Base-by-base conservation (phyloP, 768 basidiomycete genomes). In the Amanita polypyramis region DNA sequence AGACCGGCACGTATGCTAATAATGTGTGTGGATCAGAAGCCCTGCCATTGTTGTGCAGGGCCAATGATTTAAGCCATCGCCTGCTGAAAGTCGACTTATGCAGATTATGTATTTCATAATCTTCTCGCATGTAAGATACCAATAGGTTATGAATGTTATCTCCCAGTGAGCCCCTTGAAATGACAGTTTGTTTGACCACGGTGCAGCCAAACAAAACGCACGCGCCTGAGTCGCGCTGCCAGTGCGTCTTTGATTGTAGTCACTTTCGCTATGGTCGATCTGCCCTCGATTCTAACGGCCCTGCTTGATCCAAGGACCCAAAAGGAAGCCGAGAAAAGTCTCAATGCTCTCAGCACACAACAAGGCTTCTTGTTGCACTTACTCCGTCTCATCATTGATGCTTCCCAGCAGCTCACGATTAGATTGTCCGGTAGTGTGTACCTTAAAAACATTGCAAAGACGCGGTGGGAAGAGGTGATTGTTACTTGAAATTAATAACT, bases 401-500 rank as follows among this genome's bases (percentile, higher is more conserved):
- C 75, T n/a, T 62, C 70, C 9, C 73, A 77, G 52, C 77, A 85
- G 61, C 78, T 80, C 56, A 67, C 86, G 0, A 76, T 87, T 27
- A 70, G 93, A 58, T 79, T 95, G 47, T 79, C 91, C 1, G 94
- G 81, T 2, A 84, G 86, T 44, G 82, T 97, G 29, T 93, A 87
- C 66, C 81, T 96, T 55, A 98, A 97, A 70, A 96, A 98, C 60
- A 74, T 84, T 38, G 76, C 92, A 50, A 92, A 87, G 62, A 71
- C 77, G 21, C 75, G 83, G 67, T 97, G 94, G 93, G 83, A 82
- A 36, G 90, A 93, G 72, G 92, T 89, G 38, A 21, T 76, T 67
- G 2, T 11, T 4, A 19, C 48, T 27, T 47, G 11, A 9, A 5
- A 15, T 20, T 27, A 29, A 40, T 17, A 9, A 17, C 32, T n/a